Evolutionary conservation across 2,329 filamentous ascomycete genomes (phyloP), one percentile per base, ranked within the genome.

Genomic region (Xylariaceae sp.): DNA sequence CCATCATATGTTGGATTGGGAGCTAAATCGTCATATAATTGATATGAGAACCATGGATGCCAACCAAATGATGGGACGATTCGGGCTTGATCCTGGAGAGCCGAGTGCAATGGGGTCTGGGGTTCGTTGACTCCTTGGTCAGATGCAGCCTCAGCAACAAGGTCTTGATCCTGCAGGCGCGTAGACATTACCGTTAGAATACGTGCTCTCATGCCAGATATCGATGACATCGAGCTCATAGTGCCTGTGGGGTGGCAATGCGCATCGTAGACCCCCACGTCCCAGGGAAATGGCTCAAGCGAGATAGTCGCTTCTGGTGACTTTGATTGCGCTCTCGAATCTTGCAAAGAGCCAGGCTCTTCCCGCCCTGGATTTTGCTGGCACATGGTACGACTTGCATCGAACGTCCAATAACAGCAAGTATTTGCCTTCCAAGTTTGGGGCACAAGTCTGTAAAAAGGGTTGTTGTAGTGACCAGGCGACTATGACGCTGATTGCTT

Each of bases 181-280:
- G 87, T 91, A 22, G 85, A 79, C 87, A 93, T 91, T 46, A 89
- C 74, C 2, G 84, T 85, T 37, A 93, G 65, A 9, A 71, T 70
- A 18, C 76, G 72, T 17, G 84, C 73, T 46, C 76, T 78, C 85
- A 91, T 90, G 9, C 53, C 53, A 9, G 77, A 66, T 31, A 91
- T 81, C 11, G 60, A 63, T 9, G 69, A 51, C 37, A 86, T 64
- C 15, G 73, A 78, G 32, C 72, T 64, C 76, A 89, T 82, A 16
- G 81, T 87, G 62, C 91, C 87, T 19, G 87, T 91, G 3, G 87
- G 87, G 60, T 93, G 87, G 63, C 87, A 91, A 67, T 93, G 87
- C 17, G 87, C 85, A 59, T 93, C 87, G 58, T 75, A 87, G 45
- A 88, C 71, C 37, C 82, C 83, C 24, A 83, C 63, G 42, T 83